phyloP scores from a whole-genome alignment of 768 basidiomycete genomes.

The Mycena rosella region DNA sequence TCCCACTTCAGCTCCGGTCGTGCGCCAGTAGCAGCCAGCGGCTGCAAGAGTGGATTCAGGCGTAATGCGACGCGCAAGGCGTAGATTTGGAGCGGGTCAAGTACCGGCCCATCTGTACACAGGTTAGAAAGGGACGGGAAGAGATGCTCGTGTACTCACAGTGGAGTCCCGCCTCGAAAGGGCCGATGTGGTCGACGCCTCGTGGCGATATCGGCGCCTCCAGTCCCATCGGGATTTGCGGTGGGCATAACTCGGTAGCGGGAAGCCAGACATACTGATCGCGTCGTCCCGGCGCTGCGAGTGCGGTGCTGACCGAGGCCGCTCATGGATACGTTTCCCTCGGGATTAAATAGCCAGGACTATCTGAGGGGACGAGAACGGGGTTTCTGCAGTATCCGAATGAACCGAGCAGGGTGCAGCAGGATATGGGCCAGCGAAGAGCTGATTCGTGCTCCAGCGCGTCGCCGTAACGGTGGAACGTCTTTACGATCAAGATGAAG shows the following conservation, averaged over 20 bases:
- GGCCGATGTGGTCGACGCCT: neutral
- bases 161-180: neutral
- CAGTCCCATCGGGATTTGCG: neutral
- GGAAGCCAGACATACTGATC: too few species aligned
- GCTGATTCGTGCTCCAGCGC: conserved; percentile 32
- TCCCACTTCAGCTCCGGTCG: neutral
- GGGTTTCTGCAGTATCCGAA: too few species aligned
- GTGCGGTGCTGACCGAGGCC: too few species aligned
- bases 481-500: conserved; percentile 63
- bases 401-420: too few species aligned
- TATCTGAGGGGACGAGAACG: too few species aligned
- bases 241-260: too few species aligned
- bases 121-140: neutral
- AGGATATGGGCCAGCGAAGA: too few species aligned
- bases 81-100: neutral
- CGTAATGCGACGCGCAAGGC: neutral
- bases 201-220: neutral
- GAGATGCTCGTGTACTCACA: neutral
- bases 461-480: conserved; percentile 66
- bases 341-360: too few species aligned
- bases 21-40: neutral
- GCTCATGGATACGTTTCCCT: too few species aligned
- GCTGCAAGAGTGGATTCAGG: neutral
- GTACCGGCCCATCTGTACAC: neutral
- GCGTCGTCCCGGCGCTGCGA: too few species aligned